Evolutionary conservation across 139 green algal genomes (phyloP).

Genomic region (Asterochloris erici): DNA sequence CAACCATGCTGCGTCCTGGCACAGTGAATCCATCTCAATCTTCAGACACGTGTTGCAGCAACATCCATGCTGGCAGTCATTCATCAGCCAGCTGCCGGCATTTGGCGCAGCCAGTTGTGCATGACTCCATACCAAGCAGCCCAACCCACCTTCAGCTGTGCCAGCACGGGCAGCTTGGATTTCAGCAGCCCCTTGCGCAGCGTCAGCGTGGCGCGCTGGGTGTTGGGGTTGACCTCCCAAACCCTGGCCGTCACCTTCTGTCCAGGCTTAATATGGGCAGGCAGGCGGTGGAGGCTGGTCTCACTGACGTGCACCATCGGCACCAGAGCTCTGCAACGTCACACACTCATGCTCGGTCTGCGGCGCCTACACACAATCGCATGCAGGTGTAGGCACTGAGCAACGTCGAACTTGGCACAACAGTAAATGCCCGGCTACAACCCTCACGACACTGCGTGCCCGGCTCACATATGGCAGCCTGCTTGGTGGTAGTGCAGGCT

Average conservation of each 20-base stretch:
- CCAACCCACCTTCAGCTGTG: slow-evolving; percentile 22
- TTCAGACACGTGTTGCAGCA: too few species aligned
- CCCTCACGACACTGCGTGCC: too few species aligned
- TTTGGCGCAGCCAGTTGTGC: background rate
- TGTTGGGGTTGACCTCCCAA: slow-evolving; percentile 51
- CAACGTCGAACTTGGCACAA: too few species aligned
- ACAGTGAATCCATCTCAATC: too few species aligned
- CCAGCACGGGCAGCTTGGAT: slow-evolving; percentile 65
- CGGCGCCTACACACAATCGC: too few species aligned
- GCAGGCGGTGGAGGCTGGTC: slow-evolving; percentile 18
- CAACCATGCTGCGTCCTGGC: too few species aligned
- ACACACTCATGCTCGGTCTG: background rate
- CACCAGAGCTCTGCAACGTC: slow-evolving; percentile 36
- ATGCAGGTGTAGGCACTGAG: too few species aligned
- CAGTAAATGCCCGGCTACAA: too few species aligned
- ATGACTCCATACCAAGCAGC: background rate
- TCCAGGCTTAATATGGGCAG: slow-evolving; percentile 52
- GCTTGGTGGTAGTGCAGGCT: too few species aligned
- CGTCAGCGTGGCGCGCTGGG: slow-evolving; percentile 59
- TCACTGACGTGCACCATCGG: slow-evolving; percentile 56
- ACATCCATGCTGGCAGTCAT: too few species aligned
- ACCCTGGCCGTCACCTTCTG: slow-evolving; percentile 56
- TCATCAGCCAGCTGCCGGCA: too few species aligned
- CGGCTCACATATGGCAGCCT: too few species aligned
- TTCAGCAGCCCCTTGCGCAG: slow-evolving; percentile 79